Conservation (phyloP, 176 grass and related monocot species). For the Avena eriantha region DNA sequence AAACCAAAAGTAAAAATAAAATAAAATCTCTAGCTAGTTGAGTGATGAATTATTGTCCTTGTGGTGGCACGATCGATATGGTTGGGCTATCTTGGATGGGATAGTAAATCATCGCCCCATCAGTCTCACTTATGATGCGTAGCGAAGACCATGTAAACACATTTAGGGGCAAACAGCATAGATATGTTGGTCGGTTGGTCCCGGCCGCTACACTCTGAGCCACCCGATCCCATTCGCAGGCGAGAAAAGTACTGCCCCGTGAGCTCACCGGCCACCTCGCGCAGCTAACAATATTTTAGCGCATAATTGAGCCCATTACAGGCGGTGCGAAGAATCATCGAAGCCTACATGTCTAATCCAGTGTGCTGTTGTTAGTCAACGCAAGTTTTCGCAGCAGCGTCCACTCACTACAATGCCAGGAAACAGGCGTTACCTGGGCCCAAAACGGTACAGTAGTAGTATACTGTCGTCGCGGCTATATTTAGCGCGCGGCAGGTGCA, state of each 20-base stretch:
- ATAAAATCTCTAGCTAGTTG: background rate
- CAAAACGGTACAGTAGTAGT: background rate
- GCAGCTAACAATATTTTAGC: constrained; percentile 38
- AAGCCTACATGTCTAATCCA: constrained; percentile 3
- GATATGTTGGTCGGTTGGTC: background rate
- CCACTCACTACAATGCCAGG: background rate
- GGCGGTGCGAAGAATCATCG: background rate
- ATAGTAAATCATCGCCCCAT: background rate
- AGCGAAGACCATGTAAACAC: background rate
- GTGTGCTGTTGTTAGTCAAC: background rate
- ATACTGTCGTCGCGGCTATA: background rate
- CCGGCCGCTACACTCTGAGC: background rate
- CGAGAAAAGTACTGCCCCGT: constrained; percentile 8
- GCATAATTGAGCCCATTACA: constrained; percentile 57
- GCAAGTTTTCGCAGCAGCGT: background rate
- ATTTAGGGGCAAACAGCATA: constrained; percentile 23
- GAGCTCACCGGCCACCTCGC: constrained; percentile 30
- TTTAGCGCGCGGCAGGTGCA: background rate
- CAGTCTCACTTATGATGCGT: constrained; percentile 30
- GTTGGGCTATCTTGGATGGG: background rate
- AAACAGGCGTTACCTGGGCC: background rate
- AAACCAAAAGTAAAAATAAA: background rate
- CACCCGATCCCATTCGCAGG: constrained; percentile 13
- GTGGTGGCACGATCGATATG: background rate
- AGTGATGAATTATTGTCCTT: constrained; percentile 44